Base-by-base conservation (phyloP, 768 basidiomycete species). In the Xerocomellus amylosporus region DNA sequence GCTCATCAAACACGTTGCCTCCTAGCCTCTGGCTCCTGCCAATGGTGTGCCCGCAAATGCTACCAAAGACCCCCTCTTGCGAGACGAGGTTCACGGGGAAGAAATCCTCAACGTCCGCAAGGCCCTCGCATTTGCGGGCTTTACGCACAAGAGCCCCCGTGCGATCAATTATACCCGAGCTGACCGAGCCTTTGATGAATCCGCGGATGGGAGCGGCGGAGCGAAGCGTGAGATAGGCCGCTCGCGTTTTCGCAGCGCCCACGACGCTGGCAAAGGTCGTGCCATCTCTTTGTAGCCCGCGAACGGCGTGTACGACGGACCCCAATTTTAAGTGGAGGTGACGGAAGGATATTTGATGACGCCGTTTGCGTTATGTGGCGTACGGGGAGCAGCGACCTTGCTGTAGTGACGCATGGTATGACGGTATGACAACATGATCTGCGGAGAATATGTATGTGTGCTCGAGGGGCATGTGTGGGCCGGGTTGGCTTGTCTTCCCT, bases 81-180 rank as follows among this genome's bases (percentile, higher is more conserved):
- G 85, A 50, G 83, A 98, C 74, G 87, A 87, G 70, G 76, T 86
- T 50, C 87, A 97, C 67, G 95, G 96, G 42, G 82, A 84, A 57
- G 82, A 90, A 67, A 87, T 97, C 58, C 79, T 98, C 68, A 85
- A 91, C 64, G 85, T 95, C 58, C 86, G 95, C 63, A 98, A 98
- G 75, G 86, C 87, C 42, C 77, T 92, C 43, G 93, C 93, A 20
- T 96, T 94, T 72, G 90, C 88, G 54, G 91, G 90, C 47, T 93
- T 93, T 74, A 92, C 91, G 31, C 90, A 93, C 76, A 92, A 88
- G 79, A 90, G 87, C 63, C 90, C 90, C 57, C 86, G 90, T 57
- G 79, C 79, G 53, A 82, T 92, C 71, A 87, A 75, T 69, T 92
- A 91, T 71, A 77, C 83, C 62, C 80, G 85, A 65, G 87, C 82